These are phyloP conservation scores for Podospora conica DNA, from an alignment of 495 filamentous ascomycete genomes.

Conservation along the genomic window DNA sequence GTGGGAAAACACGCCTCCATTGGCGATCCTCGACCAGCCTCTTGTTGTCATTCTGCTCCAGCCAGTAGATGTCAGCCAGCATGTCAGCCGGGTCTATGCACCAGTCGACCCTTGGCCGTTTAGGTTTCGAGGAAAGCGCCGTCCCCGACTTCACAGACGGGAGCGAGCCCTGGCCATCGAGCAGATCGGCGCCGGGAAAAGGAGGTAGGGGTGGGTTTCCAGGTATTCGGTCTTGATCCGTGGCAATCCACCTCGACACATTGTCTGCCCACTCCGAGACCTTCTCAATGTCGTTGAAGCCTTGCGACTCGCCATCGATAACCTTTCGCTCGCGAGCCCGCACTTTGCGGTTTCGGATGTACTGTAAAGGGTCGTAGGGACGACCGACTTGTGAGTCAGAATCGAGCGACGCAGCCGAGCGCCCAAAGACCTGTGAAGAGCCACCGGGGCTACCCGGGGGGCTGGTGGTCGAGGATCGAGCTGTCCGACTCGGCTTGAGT, in stretches of 20 bases:
- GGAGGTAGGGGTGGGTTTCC: constrained; percentile 53
- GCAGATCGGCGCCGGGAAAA: constrained; percentile 41
- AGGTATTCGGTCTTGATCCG: constrained; percentile 23
- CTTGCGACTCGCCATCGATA: constrained; percentile 64
- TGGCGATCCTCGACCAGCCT: constrained; percentile 65
- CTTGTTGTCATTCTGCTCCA: constrained; percentile 71
- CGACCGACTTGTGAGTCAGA: constrained; percentile 43
- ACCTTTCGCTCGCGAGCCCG: constrained; percentile 64
- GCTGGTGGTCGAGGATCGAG: constrained; percentile 23
- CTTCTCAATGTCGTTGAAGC: constrained; percentile 64
- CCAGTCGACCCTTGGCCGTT: constrained; percentile 73
- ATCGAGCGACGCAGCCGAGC: constrained; percentile 8
- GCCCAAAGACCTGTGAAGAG: constrained; percentile 13
- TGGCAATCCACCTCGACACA: constrained; percentile 49
- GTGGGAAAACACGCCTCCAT: constrained; percentile 63
- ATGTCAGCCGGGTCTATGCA: constrained; percentile 68
- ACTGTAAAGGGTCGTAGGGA: constrained; percentile 79
- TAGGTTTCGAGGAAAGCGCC: constrained; percentile 41
- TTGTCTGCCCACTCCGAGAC: constrained; percentile 71
- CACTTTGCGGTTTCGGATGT: constrained; percentile 76
- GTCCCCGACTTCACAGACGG: constrained; percentile 27
- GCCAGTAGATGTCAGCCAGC: constrained; percentile 79
- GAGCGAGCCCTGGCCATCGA: constrained; percentile 27
- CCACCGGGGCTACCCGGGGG: constrained; percentile 28
- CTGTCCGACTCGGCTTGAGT: constrained; percentile 44